phyloP scores from a whole-genome alignment of 225 moss, liverwort and hornwort genomes.

The Ulota crispa region DNA sequence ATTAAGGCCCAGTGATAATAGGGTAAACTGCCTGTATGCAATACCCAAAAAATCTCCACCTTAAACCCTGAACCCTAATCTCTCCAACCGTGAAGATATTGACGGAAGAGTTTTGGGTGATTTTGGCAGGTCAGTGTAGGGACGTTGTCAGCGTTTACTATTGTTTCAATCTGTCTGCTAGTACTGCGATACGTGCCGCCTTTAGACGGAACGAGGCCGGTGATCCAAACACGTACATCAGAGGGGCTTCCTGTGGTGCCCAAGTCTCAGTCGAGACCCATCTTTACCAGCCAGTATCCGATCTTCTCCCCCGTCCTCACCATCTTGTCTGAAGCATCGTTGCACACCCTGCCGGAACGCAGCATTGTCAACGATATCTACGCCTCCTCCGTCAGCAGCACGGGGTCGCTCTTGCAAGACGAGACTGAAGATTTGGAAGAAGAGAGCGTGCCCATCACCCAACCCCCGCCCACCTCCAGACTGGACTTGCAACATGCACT shows the following conservation, averaged over 20 bases:
- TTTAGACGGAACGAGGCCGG: slow-evolving; percentile 23
- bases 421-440: slow-evolving; percentile 37
- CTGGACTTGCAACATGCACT: slow-evolving; percentile 41
- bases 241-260: slow-evolving; percentile 43
- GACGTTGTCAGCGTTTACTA: slow-evolving; percentile 83
- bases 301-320: slow-evolving; percentile 85
- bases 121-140: slow-evolving; percentile 83
- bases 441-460: slow-evolving; percentile 24
- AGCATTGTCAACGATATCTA: slow-evolving; percentile 38
- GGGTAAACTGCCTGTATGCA: no score
- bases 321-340: slow-evolving; percentile 82
- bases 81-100: no score
- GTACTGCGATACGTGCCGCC: slow-evolving; percentile 78
- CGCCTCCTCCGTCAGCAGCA: slow-evolving; percentile 61
- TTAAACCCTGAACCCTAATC: no score
- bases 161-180: slow-evolving; percentile 79
- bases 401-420: slow-evolving; percentile 32
- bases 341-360: slow-evolving; percentile 66
- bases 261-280: slow-evolving; percentile 37
- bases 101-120: no score
- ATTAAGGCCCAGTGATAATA: no score
- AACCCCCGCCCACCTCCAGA: slow-evolving; percentile 29
- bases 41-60: no score
- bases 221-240: slow-evolving; percentile 14
- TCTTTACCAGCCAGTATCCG: slow-evolving; percentile 53